These are phyloP conservation scores for Botrytis squamosa DNA, from an alignment of 2,329 filamentous ascomycete genomes.

Conservation along the genomic window DNA sequence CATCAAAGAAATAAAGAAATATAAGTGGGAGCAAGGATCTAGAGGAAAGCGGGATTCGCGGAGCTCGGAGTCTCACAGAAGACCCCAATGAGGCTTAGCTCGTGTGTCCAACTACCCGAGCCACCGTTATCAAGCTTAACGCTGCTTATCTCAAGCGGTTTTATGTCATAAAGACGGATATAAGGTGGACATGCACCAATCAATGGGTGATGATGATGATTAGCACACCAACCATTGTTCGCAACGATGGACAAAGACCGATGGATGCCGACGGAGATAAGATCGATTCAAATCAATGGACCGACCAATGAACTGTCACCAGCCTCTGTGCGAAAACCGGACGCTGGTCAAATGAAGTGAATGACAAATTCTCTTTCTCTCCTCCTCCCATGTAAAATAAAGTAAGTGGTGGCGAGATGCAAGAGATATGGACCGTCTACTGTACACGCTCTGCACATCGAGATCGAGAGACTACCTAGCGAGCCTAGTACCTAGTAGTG, in stretches of 20 bases:
- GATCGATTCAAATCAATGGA: background rate
- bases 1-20: background rate
- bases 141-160: background rate
- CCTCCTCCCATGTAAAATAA: background rate
- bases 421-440: background rate
- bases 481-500: too few species aligned
- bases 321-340: background rate
- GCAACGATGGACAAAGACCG: background rate
- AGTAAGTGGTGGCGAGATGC: background rate
- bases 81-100: background rate
- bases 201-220: background rate
- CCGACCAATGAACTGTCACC: background rate
- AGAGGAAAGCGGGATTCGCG: conserved; percentile 1
- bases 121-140: background rate
- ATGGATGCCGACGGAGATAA: conserved; percentile 1
- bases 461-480: background rate
- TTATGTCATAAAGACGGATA: background rate
- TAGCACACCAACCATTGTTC: background rate
- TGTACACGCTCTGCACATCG: background rate
- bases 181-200: background rate
- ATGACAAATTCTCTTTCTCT: background rate
- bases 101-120: background rate
- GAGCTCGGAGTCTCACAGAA: background rate
- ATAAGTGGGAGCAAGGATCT: background rate
- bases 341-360: background rate